phyloP scores from a whole-genome alignment of 345 rosid genomes.

The Anacardium occidentale region DNA sequence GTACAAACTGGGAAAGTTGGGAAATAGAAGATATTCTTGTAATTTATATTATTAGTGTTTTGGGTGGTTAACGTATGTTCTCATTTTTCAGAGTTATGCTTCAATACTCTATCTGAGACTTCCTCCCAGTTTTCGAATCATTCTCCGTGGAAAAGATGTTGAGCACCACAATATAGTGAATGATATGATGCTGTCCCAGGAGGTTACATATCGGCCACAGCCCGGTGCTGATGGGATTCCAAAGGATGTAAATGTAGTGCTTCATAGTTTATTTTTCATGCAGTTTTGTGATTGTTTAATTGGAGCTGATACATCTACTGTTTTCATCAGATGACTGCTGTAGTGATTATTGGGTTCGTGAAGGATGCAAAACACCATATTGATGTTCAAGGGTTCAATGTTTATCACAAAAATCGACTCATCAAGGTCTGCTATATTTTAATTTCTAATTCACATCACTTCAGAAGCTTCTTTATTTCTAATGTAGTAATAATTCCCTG shows the following conservation, averaged over 20 bases:
- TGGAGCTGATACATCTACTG: slow-evolving; percentile 23
- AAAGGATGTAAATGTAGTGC: slow-evolving; percentile 54
- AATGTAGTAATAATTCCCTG: neutral
- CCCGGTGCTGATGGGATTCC: slow-evolving; percentile 46
- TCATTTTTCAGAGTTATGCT: slow-evolving; percentile 68
- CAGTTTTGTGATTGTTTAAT: neutral
- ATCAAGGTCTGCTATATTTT: slow-evolving; percentile 63
- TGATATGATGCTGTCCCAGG: slow-evolving; percentile 90
- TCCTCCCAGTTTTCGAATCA: slow-evolving; percentile 76
- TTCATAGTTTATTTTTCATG: neutral
- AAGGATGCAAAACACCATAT: slow-evolving; percentile 88
- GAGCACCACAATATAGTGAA: slow-evolving; percentile 95
- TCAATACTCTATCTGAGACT: slow-evolving; percentile 92
- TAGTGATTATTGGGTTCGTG: slow-evolving; percentile 84
- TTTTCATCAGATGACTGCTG: slow-evolving; percentile 64
- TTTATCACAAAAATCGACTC: slow-evolving; percentile 91
- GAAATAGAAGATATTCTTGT: neutral
- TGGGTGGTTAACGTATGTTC: neutral
- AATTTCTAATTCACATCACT: neutral
- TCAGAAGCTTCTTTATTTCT: neutral
- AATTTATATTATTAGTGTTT: neutral
- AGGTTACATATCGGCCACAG: slow-evolving; percentile 79
- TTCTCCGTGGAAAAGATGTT: slow-evolving; percentile 86
- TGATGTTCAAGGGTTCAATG: slow-evolving; percentile 93
- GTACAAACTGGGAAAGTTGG: neutral